Evolutionary conservation across 306 rosid species (phyloP), one percentile per base, ranked within the genome.

Genomic region (Inga leiocalycina): DNA sequence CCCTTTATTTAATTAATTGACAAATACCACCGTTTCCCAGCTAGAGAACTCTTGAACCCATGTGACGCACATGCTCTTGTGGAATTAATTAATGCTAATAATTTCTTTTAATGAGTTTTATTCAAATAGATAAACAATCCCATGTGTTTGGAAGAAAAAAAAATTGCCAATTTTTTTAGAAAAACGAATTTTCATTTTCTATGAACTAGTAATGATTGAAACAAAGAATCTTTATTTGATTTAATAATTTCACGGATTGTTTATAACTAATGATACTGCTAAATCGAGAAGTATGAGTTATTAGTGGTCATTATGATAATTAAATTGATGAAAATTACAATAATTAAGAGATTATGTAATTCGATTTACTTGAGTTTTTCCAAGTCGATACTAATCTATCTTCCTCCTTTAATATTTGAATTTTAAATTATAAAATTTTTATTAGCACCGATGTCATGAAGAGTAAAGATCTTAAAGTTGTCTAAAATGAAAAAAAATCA

Each of bases 41-140:
- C 22, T 37, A 35, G 12, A 20, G 51, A 12, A 56, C 19, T 54
- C 51, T 37, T 32, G 68, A 69, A 24, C 65, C 76, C 82, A 68
- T 69, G 57, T 69, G 82, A 79, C 68, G 82, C 76, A 79, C 68
- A 54, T 79, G 82, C 76, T 20, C 11, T 16, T 52, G 64, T 37
- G 34, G 13, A 69, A 14, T 79, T n/a, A 24, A 52, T 61, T 24
- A 77, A 39, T 27, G 49, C 57, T 43, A 17, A 19, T 3, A 24
- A 77, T 27, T 59, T 22, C n/a, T 62, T 77, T 27, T 30, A 27
- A 15, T 14, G 5, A 32, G 17, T 30, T 48, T 30, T 48, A 5
- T 46, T 74, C 62, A 16, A 48, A 27, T 19, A n/a, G 41, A 73
- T 48, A 62, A 62, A 64, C 49, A 27, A 14, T 64, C 7, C 39